A percentile compares a stretch with the other conserved stretches of the same genome.
Evolutionary conservation across 2,329 filamentous ascomycete species (phyloP).

Genomic region (Alternaria solani): DNA sequence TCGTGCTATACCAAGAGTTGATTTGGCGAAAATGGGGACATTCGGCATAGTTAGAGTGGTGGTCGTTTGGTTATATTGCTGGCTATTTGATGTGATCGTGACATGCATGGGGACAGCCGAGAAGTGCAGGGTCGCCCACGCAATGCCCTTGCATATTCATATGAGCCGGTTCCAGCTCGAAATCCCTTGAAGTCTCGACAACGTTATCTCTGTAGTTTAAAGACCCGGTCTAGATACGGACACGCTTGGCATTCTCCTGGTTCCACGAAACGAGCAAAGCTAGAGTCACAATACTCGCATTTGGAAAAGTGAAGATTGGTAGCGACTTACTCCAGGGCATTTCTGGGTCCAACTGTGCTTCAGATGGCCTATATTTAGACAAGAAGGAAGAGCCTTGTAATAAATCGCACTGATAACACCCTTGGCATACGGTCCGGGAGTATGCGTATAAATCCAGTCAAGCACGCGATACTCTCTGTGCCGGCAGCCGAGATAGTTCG

Average conservation of each 20-base stretch:
- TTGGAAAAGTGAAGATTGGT: neutral
- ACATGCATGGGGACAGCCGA: constrained; percentile 39
- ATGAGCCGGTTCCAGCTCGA: constrained; percentile 18
- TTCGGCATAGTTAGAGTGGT: constrained; percentile 39
- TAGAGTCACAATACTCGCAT: neutral
- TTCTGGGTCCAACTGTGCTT: neutral
- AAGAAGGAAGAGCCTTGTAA: neutral
- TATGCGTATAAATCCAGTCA: neutral
- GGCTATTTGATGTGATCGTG: constrained; percentile 42
- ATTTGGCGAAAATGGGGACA: constrained; percentile 32
- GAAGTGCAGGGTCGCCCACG: constrained; percentile 26
- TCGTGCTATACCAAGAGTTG: constrained; percentile 11
- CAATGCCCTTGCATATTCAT: constrained; percentile 34
- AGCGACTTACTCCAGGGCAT: constrained; percentile 2
- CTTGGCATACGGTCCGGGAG: neutral
- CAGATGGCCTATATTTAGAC: constrained; percentile 9
- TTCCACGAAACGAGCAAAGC: constrained; percentile 5
- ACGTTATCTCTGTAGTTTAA: constrained; percentile 15
- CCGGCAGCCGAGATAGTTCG: neutral
- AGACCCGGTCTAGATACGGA: constrained; percentile 29
- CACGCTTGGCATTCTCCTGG: constrained; percentile 14
- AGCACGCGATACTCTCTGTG: neutral
- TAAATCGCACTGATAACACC: neutral
- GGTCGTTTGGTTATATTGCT: constrained; percentile 45
- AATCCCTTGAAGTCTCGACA: constrained; percentile 19